Evolutionary conservation across 2,329 filamentous ascomycete species (phyloP), one percentile per base, ranked within the genome.

Genomic region (Fusarium proliferatum): DNA sequence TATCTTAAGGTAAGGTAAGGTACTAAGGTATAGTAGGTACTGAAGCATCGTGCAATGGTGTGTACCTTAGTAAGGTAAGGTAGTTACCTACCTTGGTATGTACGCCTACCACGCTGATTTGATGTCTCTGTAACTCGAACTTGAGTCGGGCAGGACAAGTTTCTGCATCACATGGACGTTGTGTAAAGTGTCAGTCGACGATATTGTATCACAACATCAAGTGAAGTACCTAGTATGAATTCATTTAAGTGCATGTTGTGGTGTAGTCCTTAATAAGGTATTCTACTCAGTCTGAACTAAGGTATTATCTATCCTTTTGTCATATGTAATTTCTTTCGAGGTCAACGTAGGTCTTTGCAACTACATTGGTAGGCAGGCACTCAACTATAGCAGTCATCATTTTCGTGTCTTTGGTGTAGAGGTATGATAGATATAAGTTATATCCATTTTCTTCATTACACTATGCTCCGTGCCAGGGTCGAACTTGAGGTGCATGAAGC

Each of bases 151-250:
- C 34, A 55, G 34, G n/a, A 28, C 12, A 52, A 41, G 19, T 17
- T 34, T 30, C 43, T 51, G 57, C 42, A 56, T 51, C 64, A 56
- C 48, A 43, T 60, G 19, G n/a, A 41, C n/a, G 38, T 51, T 67
- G 43, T 60, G 28, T 46, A 34, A 45, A 58, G 52, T 41, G 33
- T 16, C 42, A 39, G 39, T 43, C 28, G 15, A 67, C 13, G n/a
- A 15, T 60, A 43, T 34, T 34, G 43, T 30, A 48, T 43, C 38
- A 51, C 43, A 51, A n/a, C 26, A 41, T n/a, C 30, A n/a, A 26
- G 19, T 38, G 41, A 36, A 38, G 30, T 30, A 46, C 26, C 43
- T 28, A 11, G 23, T 51, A 49, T 58, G 33, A 12, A 28, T 38
- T 30, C 19, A n/a, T 49, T 49, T 10, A 13, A 51, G 33, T 33